Evolutionary conservation across 257 asterid species (phyloP).

Genomic region (Fraxinus cuspidata): DNA sequence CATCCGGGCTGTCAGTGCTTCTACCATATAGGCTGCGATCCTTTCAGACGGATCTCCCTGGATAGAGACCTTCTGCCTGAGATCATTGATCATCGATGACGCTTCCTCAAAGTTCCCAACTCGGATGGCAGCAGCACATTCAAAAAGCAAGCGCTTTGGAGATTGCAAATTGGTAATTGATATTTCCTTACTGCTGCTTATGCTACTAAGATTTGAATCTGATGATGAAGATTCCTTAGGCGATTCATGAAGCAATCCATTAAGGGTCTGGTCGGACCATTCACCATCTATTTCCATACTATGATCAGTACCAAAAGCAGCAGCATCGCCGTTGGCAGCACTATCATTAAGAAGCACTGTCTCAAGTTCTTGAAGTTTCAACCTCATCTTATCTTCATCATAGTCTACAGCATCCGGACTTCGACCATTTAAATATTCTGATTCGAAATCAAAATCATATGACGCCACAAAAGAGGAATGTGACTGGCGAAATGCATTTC

Average conservation of each 20-base stretch:
- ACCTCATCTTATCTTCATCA: conserved; percentile 57
- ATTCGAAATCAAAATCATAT: conserved; percentile 35
- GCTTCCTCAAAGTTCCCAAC: conserved; percentile 56
- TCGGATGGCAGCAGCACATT: conserved; percentile 73
- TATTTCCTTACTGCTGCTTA: conserved; percentile 44
- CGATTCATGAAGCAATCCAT: conserved; percentile 49
- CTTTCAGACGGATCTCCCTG: conserved; percentile 86
- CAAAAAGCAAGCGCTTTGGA: conserved; percentile 70
- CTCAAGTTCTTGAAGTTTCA: conserved; percentile 87
- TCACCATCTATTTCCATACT: conserved; percentile 56
- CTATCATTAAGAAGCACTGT: conserved; percentile 70
- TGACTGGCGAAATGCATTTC: conserved; percentile 37
- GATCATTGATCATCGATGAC: conserved; percentile 51
- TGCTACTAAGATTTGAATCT: conserved; percentile 53
- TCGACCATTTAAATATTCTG: conserved; percentile 34
- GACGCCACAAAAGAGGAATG: conserved; percentile 34
- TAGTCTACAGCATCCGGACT: conserved; percentile 49
- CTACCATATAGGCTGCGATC: conserved; percentile 94
- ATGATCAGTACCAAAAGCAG: conserved; percentile 19
- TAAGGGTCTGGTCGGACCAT: conserved; percentile 35
- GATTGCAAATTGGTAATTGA: conserved; percentile 33
- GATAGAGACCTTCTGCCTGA: conserved; percentile 76
- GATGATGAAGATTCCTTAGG: conserved; percentile 76
- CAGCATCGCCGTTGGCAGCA: conserved; percentile 22
- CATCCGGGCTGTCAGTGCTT: conserved; percentile 86